phyloP scores from a whole-genome alignment of 1,139 yeast genomes.

The Pneumocystis sp. region DNA sequence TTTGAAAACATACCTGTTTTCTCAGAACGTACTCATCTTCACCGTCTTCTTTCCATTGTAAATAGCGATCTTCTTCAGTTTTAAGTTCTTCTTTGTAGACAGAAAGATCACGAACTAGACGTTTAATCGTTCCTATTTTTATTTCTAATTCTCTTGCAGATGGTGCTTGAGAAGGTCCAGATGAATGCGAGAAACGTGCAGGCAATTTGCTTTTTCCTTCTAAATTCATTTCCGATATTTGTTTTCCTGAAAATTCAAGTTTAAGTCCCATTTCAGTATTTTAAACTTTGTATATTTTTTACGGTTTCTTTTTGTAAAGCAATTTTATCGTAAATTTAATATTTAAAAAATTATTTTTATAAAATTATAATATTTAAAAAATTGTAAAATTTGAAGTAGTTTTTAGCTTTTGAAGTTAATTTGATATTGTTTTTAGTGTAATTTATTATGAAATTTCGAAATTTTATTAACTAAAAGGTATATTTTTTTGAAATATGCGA shows the following conservation, averaged over 20 bases:
- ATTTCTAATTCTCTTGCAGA: neutral
- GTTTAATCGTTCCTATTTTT: neutral
- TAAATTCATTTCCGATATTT: neutral
- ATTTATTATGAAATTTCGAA: neutral
- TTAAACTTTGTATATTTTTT: neutral
- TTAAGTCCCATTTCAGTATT: neutral
- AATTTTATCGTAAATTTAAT: neutral
- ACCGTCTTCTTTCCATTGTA: neutral
- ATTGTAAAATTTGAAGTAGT: no score
- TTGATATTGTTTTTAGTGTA: neutral
- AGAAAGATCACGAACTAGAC: neutral
- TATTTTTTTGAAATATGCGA: no score
- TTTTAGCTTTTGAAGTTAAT: neutral
- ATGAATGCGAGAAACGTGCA: neutral
- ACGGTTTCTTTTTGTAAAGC: neutral
- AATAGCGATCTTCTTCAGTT: neutral
- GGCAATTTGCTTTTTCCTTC: neutral
- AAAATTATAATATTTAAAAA: no score
- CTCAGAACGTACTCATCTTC: neutral
- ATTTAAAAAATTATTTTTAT: neutral
- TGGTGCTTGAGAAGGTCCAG: neutral
- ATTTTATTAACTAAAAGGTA: no score
- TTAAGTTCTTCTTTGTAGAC: neutral
- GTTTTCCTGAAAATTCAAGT: neutral
- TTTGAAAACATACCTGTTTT: neutral